phyloP scores from a whole-genome alignment of 345 rosid genomes.

The Gossypium ekmanianum region DNA sequence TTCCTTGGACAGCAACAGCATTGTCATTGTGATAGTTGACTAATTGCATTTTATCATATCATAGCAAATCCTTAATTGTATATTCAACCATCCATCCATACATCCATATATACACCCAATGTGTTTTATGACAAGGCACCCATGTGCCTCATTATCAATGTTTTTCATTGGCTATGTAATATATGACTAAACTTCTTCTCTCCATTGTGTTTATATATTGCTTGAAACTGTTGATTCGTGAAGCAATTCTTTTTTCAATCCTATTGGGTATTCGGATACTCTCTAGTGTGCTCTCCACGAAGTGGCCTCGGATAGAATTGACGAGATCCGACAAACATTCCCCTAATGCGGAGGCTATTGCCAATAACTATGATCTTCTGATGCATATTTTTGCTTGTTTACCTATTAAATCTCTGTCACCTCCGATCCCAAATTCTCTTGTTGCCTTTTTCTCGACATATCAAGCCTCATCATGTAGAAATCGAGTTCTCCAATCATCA shows the following conservation, averaged over 20 bases:
- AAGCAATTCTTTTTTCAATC: neutral
- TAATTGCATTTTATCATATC: no score
- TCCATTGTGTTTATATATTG: no score
- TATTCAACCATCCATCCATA: no score
- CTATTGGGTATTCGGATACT: no score
- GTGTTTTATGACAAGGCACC: neutral
- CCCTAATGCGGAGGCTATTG: constrained; percentile 13
- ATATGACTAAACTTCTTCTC: no score
- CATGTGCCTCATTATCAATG: neutral
- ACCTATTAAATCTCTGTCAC: constrained; percentile 30
- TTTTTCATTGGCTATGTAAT: neutral
- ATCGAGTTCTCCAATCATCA: neutral
- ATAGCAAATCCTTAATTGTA: no score
- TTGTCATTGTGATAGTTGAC: no score
- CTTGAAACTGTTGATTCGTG: neutral
- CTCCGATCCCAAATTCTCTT: neutral
- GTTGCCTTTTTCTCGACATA: neutral
- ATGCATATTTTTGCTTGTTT: constrained; percentile 19
- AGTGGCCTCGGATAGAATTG: no score
- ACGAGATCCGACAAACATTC: neutral
- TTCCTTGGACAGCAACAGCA: no score
- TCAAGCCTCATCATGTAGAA: neutral
- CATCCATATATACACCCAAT: no score
- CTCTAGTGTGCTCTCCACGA: no score
- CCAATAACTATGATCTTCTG: constrained; percentile 22